Base-by-base conservation (phyloP, 2,329 filamentous ascomycete genomes). In the Fusarium armeniacum region DNA sequence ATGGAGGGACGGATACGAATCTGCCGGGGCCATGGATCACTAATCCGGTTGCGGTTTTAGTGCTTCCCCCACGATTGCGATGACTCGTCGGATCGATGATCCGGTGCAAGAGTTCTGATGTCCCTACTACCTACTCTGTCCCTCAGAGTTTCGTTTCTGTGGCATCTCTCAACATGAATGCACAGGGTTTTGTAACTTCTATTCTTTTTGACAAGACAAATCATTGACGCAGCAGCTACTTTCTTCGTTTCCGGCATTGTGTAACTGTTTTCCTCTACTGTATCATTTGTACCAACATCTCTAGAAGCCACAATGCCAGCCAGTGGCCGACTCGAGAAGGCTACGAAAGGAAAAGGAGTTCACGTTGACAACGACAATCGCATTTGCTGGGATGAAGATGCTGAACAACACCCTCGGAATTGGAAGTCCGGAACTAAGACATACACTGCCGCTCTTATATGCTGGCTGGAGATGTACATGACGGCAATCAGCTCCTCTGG, bases 381-480 rank as follows among this genome's bases (percentile, higher is more conserved):
- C 4, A 43, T 58, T 11, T 58, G 54, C 2, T 58, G 54, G 54
- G 46, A 58, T 12, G 46, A 53, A 26, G 46, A 58, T 35, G 54
- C 54, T 3, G 22, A 35, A 18, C 22, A 52, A 15, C 54, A 58
- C 8, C 54, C 54, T 15, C 18, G 46, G 3, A 53, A 58, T 5
- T 58, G 54, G 54, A 58, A 43, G 6, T 22, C 16, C 3, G 36
- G 46, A 13, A 58, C 36, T 7, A 58, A 58, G 22, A 22, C 46
- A 28, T 58, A 43, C 18, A 52, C 54, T 3, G 6, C 46, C 10
- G 54, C 36, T 8, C 7, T 58, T 8, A 58, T 58, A 35, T 58
- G 54, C 10, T 58, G 54, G 54, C 8, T 58, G 28, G 54, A 58
- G 8, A 58, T 58, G 54, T 58, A 58, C 28, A 58, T 58, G 54